These are phyloP conservation scores for Rhodamnia argentea DNA, from an alignment of 345 rosid species.

Conservation along the genomic window DNA sequence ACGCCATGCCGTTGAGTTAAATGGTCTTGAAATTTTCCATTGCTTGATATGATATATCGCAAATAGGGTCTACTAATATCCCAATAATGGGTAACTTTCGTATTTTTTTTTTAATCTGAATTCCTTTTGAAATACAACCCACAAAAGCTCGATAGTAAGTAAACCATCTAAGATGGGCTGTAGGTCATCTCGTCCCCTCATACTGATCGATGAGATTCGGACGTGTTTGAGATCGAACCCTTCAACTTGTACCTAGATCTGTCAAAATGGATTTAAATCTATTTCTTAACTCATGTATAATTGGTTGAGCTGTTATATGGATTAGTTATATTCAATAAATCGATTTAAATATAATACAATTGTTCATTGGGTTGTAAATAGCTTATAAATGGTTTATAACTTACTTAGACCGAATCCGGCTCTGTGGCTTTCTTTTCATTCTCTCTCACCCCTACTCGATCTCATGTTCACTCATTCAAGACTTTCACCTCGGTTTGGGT, in stretches of 20 bases:
- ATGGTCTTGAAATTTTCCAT: background rate
- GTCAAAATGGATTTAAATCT: too few species aligned
- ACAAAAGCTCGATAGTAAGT: background rate
- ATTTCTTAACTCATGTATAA: too few species aligned
- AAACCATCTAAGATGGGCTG: rapidly evolving
- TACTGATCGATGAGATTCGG: background rate
- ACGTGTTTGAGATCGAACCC: background rate
- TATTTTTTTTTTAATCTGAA: background rate
- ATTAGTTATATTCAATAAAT: too few species aligned
- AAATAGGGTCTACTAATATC: background rate
- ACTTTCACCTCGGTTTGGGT: too few species aligned
- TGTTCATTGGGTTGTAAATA: too few species aligned
- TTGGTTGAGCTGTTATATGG: too few species aligned
- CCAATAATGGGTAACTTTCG: background rate
- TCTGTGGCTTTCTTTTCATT: too few species aligned
- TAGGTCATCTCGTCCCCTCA: background rate
- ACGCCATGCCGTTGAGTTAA: background rate
- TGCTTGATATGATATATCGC: background rate
- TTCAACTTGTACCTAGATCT: background rate
- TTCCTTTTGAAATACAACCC: background rate
- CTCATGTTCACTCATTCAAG: too few species aligned
- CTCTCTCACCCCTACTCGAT: too few species aligned
- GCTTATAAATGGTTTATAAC: too few species aligned
- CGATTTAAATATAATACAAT: too few species aligned
- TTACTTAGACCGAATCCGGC: too few species aligned